Base-by-base conservation (phyloP, 306 rosid genomes). In the Quercus alba region DNA sequence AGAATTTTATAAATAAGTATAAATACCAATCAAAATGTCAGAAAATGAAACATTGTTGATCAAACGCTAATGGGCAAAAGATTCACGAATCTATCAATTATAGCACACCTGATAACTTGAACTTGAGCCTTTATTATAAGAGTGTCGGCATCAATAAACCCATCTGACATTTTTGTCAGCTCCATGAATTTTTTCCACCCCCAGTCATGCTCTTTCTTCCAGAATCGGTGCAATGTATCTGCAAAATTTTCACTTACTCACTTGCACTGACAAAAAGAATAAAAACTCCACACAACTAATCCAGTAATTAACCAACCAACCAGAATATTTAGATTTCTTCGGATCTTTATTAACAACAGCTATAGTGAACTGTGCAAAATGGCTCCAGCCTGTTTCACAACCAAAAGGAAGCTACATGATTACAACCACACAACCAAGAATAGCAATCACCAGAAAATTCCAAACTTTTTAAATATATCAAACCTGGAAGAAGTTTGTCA, bases 191-290 rank as follows among this genome's bases (percentile, higher is more conserved):
- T 96, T 80, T 96, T 96, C 99, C 99, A 96, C 69, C 99, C 99
- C 99, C 99, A 96, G 82, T 96, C 99, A 78, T 96, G 99, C 84
- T 96, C 99, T 88, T 96, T 96, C 94, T 96, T 96, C 98, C 99
- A 96, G 83, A 96, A 96, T 31, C 99, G 97, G 84, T 96, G 99
- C 78, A 96, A 87, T 20, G 99, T 96, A 86, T 96, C 99, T 96
- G 89, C 80, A 80, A 84, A 85, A 70, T 25, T 74, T 77, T 74
- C 54, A 54, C 35, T 61, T 44, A 71, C 52, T 84, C 58, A 82
- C 79, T 54, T 78, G 15, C 25, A 38, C 46, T 51, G 30, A 56
- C 14, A 44, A 59, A 82, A 6, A 72, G 28, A 64, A 72, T 25
- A 72, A 76, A 74, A 82, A 66, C 69, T 63, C 75, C 73, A 70